Base-by-base conservation (phyloP, 805 yeast species). In the Ascoidea asiatica region DNA sequence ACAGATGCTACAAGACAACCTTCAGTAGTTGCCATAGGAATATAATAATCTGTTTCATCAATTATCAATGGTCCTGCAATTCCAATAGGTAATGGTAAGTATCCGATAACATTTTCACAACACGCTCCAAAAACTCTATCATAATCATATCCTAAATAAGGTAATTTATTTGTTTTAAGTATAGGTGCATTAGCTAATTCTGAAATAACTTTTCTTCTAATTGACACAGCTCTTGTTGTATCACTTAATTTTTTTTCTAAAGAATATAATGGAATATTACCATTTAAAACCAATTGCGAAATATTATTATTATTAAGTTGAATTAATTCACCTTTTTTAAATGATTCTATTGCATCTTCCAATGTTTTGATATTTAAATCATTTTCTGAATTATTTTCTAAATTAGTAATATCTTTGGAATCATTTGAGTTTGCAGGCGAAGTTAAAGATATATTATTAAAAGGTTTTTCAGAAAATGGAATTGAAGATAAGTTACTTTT, bases 1-100 rank as follows among this genome's bases (percentile, higher is more conserved):
- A 98, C 82, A 18, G 97, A 88, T 4, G 99, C 99, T 52, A 92
- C 97, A 47, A 92, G 72, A 65, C 97, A 94, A 44, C 99, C 99
- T 67, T 92, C 99, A 35, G 98, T 92, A 17, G 99, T 92, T 21
- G 99, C 99, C 95, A 92, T 87, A 37, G 99, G 99, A 53, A 92
- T 80, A 63, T 88, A 95, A 61, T 73, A 82, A 41, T 94, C 79
- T 52, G 73, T 77, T 43, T 90, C 94, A 62, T 92, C 97, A 56
- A 92, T 85, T 45, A 86, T 70, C 60, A 92, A 65, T 7, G 99
- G 99, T 44, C 99, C 99, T 21, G 97, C 97, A 58, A 92, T 81
- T 62, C 99, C 99, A 45, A 92, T 87, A 5, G 99, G 99, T 39
- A 92, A 62, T 21, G 98, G 99, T 79, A 90, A 77, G 60, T 72